phyloP scores from a whole-genome alignment of 805 yeast species.

The Priceomyces fermenticarens region DNA sequence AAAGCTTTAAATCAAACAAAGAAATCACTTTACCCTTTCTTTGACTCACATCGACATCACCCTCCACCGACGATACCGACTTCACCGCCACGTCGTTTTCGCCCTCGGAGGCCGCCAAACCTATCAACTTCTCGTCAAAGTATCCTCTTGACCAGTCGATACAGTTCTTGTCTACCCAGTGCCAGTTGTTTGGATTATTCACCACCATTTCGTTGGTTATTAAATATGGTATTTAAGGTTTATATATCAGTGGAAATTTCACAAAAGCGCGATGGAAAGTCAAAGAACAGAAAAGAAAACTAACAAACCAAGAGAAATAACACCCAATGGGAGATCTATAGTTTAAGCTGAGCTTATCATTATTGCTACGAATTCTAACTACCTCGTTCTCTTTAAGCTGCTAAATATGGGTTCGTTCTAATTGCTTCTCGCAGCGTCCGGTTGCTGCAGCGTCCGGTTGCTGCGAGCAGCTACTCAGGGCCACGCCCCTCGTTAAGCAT shows the following conservation, averaged over 20 bases:
- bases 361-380: too few species aligned
- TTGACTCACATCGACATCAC: slow-evolving; percentile 96
- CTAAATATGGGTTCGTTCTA: too few species aligned
- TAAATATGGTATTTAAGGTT: slow-evolving; percentile 3
- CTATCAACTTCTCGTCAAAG: slow-evolving; percentile 59
- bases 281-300: background rate
- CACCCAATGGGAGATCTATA: too few species aligned
- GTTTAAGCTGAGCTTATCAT: too few species aligned
- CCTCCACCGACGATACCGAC: slow-evolving; percentile 64
- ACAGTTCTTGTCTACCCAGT: slow-evolving; percentile 99
- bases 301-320: background rate
- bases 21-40: slow-evolving; percentile 96
- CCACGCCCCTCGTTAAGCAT: slow-evolving; percentile 26
- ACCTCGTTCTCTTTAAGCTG: too few species aligned
- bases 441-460: too few species aligned
- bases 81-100: slow-evolving; percentile 35
- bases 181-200: slow-evolving; percentile 98
- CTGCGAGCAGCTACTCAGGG: too few species aligned
- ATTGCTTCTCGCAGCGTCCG: too few species aligned
- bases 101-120: slow-evolving; percentile 37
- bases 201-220: slow-evolving; percentile 63
- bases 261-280: too few species aligned
- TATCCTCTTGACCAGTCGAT: slow-evolving; percentile 84
- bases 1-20: slow-evolving; percentile 75
- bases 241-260: too few species aligned